Conservation (phyloP, 2,329 filamentous ascomycete species). For the Didymella exigua region DNA sequence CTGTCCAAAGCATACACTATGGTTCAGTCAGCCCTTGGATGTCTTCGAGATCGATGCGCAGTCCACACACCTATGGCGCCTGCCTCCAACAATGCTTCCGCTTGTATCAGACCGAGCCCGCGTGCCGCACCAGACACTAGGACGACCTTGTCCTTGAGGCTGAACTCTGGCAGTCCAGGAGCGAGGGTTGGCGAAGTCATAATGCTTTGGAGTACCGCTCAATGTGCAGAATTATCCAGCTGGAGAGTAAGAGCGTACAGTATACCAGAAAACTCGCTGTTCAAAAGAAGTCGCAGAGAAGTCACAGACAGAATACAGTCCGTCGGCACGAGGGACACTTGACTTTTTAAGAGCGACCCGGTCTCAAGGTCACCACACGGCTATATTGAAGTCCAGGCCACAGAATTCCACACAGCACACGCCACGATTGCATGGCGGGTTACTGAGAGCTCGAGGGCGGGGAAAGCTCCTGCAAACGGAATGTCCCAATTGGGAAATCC, state of each 20-base stretch:
- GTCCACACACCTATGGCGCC: conserved; percentile 65
- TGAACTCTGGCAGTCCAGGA: conserved; percentile 71
- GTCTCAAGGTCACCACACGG: conserved; percentile 13
- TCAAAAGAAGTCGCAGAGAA: not conserved
- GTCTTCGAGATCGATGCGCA: not conserved
- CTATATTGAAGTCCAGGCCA: conserved; percentile 3
- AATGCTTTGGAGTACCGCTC: not conserved
- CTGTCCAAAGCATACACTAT: conserved; percentile 70
- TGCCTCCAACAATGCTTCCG: conserved; percentile 75
- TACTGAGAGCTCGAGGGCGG: conserved; percentile 8
- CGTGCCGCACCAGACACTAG: conserved; percentile 73
- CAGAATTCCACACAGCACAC: conserved; percentile 1
- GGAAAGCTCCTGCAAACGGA: conserved; percentile 14
- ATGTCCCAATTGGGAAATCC: conserved; percentile 16
- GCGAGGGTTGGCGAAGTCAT: conserved; percentile 23
- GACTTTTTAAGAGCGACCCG: conserved; percentile 2
- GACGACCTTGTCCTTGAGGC: conserved; percentile 71
- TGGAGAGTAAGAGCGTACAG: not conserved
- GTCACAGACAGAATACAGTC: not conserved
- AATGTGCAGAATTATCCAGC: not conserved
- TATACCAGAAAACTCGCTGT: conserved; percentile 1
- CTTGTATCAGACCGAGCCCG: conserved; percentile 74
- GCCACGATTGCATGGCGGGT: conserved; percentile 8
- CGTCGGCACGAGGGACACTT: not conserved
- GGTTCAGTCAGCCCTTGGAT: not conserved